A percentile compares a stretch with the other conserved stretches of the same genome.
Evolutionary conservation across 768 basidiomycete species (phyloP).

Genomic region (Tricholoma sp.): DNA sequence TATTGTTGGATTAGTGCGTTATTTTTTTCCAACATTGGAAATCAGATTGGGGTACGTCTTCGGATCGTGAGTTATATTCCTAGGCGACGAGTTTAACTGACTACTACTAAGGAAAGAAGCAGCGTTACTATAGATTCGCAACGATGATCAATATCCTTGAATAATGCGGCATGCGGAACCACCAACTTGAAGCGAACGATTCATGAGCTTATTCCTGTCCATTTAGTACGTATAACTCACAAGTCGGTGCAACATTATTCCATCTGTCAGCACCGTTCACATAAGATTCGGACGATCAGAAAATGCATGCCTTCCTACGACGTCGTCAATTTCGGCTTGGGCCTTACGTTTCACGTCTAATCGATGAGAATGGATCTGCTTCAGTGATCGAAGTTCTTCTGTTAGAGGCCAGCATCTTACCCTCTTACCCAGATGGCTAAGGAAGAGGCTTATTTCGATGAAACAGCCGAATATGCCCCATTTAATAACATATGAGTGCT

Average conservation of each 20-base stretch:
- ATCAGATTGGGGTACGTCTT: conserved; percentile 41
- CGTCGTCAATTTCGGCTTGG: conserved; percentile 46
- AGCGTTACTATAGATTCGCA: conserved; percentile 38
- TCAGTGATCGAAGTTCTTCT: neutral
- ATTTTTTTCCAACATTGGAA: too few species aligned
- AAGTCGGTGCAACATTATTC: conserved; percentile 38
- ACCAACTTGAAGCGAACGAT: conserved; percentile 18
- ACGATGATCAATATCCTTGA: conserved; percentile 40
- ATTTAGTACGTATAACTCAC: neutral
- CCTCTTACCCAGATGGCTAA: conserved; percentile 32
- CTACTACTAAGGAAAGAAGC: neutral
- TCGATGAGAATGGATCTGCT: conserved; percentile 1
- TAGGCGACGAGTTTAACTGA: conserved; percentile 10
- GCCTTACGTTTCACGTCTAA: conserved; percentile 46
- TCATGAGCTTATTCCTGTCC: neutral
- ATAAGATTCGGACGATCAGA: conserved; percentile 41
- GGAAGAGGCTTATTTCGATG: conserved; percentile 40
- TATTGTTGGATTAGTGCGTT: too few species aligned
- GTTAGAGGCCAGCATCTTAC: conserved; percentile 9
- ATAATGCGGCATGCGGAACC: conserved; percentile 45
- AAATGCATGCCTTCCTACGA: conserved; percentile 31
- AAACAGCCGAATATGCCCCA: conserved; percentile 47
- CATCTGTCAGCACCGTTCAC: conserved; percentile 40
- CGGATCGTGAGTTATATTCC: conserved; percentile 50
- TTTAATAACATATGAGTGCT: conserved; percentile 18